These are phyloP conservation scores for Amanita fuliginea DNA, from an alignment of 768 basidiomycete species.

Conservation along the genomic window DNA sequence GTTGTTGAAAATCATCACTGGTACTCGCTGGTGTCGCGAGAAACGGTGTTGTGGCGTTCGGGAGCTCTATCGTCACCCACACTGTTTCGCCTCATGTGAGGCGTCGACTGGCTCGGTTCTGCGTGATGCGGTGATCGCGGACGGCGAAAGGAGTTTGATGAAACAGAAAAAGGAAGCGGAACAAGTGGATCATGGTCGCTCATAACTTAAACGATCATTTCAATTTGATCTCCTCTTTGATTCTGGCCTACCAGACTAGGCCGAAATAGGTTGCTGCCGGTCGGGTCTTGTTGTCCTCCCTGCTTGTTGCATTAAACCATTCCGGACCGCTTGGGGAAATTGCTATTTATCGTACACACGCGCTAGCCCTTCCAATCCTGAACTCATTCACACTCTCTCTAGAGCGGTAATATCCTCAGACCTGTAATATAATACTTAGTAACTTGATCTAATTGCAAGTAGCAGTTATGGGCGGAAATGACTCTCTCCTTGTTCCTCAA, in stretches of 20 bases:
- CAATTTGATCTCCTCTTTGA: neutral
- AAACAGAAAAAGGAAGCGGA: neutral
- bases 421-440: too few relatives aligned
- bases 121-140: neutral
- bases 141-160: neutral
- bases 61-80: neutral
- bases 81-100: neutral
- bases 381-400: too few relatives aligned
- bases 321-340: neutral
- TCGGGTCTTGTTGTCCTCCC: neutral
- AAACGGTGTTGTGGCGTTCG: too few relatives aligned
- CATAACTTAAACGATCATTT: neutral
- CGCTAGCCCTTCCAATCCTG: too few relatives aligned
- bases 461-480: too few relatives aligned
- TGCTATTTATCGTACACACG: too few relatives aligned
- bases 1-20: too few relatives aligned
- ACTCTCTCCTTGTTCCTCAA: neutral
- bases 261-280: neutral
- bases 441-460: too few relatives aligned
- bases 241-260: neutral
- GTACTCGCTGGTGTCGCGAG: too few relatives aligned
- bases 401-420: too few relatives aligned
- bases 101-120: too few relatives aligned
- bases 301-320: neutral
- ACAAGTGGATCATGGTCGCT: neutral